phyloP scores from a whole-genome alignment of 169 alveolate genomes.

The Plasmodium berghei region DNA sequence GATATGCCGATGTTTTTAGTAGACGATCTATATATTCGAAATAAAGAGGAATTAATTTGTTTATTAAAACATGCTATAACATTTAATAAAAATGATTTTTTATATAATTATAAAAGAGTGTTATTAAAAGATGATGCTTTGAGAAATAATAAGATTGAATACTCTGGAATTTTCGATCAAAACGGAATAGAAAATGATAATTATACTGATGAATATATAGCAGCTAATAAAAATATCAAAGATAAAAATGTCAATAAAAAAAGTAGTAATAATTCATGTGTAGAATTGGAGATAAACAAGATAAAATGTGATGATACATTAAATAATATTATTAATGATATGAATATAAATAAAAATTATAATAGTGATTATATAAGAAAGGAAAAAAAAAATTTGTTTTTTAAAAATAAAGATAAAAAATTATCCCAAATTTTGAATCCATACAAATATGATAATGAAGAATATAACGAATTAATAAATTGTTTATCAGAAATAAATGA shows the following conservation, averaged over 20 bases:
- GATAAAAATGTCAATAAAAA: neutral
- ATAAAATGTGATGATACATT: neutral
- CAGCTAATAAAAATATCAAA: neutral
- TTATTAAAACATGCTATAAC: slow-evolving; percentile 43
- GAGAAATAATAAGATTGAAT: neutral
- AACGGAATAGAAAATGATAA: neutral
- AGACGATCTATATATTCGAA: slow-evolving; percentile 52
- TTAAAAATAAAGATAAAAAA: neutral
- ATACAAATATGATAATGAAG: slow-evolving; percentile 72
- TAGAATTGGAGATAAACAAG: neutral
- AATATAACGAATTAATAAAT: slow-evolving; percentile 42
- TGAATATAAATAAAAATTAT: no score
- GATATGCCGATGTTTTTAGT: slow-evolving; percentile 73
- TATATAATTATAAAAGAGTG: slow-evolving; percentile 48
- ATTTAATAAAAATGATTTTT: slow-evolving; percentile 40
- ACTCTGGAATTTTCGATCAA: neutral
- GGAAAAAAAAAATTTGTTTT: neutral
- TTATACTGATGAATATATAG: neutral
- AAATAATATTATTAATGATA: neutral
- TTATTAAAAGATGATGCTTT: slow-evolving; percentile 8
- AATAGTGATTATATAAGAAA: neutral
- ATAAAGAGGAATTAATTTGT: slow-evolving; percentile 41
- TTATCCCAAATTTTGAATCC: neutral
- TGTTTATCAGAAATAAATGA: slow-evolving; percentile 7
- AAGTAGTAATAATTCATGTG: neutral